Evolutionary conservation across 2,329 filamentous ascomycete genomes (phyloP).

Genomic region (Annulohypoxylon truncatum): DNA sequence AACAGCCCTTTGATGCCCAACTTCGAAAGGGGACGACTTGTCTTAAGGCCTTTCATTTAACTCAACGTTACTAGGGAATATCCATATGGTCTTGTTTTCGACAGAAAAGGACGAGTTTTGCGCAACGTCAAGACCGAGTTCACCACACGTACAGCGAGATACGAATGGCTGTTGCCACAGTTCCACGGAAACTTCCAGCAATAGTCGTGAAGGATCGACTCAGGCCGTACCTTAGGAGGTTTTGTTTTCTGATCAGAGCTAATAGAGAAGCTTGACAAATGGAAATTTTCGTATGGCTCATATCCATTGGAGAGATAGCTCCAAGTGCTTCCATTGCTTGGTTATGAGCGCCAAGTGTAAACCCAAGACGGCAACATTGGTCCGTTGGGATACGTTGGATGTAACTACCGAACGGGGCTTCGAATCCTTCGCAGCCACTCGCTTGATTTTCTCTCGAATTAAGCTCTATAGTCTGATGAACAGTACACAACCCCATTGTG

Average conservation of each 20-base stretch:
- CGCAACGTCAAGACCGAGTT: neutral
- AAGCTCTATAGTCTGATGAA: slow-evolving; percentile 3
- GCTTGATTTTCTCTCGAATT: slow-evolving; percentile 16
- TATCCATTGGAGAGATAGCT: neutral
- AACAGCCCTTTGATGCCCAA: neutral
- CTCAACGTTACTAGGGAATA: neutral
- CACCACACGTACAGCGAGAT: neutral
- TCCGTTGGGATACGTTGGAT: slow-evolving; percentile 4
- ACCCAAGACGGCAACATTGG: slow-evolving; percentile 14
- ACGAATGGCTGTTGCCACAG: neutral
- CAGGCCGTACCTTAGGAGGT: neutral
- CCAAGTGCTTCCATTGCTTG: neutral
- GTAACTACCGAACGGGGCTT: slow-evolving; percentile 25
- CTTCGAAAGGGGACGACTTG: neutral
- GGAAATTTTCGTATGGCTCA: slow-evolving; percentile 3
- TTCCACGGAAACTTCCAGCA: slow-evolving; percentile 2
- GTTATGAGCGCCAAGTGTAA: slow-evolving; percentile 12
- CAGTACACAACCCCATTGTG: slow-evolving; percentile 5
- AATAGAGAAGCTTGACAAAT: slow-evolving; percentile 2
- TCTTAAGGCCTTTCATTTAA: neutral
- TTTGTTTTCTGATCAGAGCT: neutral
- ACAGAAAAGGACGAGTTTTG: neutral
- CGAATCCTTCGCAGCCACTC: slow-evolving; percentile 32
- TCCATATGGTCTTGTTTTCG: neutral
- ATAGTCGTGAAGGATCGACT: neutral